Base-by-base conservation (phyloP, 2,329 filamentous ascomycete genomes). In the Claviceps maximensis region DNA sequence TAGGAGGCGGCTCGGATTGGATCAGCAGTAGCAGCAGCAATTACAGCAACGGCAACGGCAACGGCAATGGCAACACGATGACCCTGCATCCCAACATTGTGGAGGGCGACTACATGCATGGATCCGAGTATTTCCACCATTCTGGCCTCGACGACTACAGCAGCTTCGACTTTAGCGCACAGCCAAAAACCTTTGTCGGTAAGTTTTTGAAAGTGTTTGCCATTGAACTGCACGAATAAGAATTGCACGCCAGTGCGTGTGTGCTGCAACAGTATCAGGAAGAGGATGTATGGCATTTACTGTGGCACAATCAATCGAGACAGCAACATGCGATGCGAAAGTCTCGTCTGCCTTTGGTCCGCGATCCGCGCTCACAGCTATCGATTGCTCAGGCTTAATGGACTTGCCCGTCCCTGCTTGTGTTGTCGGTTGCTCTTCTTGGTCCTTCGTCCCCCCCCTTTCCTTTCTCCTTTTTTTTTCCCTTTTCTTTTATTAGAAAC, bases 21-120 rank as follows among this genome's bases (percentile, higher is more conserved):
- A 67, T 74, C 58, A 67, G 72, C 21, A 62, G 63, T 50, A 76
- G 29, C 12, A 13, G 29, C 27, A 47, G 44, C 40, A 25, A 17
- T 17, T 67, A 72, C 21, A 61, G 63, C 50, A 76, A 15, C 12
- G 15, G n/a, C 46, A 31, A 21, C 21, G 61, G 63, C 50, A 76
- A 33, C 27, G 15, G 27, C 45, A 31, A n/a, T 15, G 27, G 72
- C 21, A 62, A 64, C 50, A 76, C 76, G 51, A 69, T 86, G 38
- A 78, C 76, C 50, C 72, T 85, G 53, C 79, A 77, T 58, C 83
- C 83, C 31, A 71, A 74, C 62, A 85, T 88, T 56, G 78, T 86
- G 50, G 74, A 76, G 59, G 72, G 77, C 55, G 71, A 74, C 62
- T 77, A 76, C 63, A 71, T 77, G 58, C 70, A 75, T 42, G 78